Base-by-base conservation (phyloP, 2,329 filamentous ascomycete species). In the Fusarium sp. region DNA sequence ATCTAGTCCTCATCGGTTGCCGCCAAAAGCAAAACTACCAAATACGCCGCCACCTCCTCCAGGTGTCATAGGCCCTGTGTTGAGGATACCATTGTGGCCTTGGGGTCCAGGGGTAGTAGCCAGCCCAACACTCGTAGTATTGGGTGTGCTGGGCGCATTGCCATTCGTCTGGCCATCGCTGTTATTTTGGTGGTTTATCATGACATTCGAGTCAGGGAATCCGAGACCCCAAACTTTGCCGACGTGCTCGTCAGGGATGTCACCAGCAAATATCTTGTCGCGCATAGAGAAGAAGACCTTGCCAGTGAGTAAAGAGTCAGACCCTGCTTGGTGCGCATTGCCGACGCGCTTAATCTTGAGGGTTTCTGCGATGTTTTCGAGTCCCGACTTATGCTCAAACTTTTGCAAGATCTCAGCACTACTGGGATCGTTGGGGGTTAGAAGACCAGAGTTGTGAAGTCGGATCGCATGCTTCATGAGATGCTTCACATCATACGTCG, bases 221-320 rank as follows among this genome's bases (percentile, higher is more conserved):
- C 94, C 94, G 12, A 98, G 84, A 13, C 95, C 95, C 92, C 95
- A 98, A 73, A 98, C 94, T 80, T 97, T 95, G 63, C 94, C 94
- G 8, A 92, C 84, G 71, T 97, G 93, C 72, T 97, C 92, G 30
- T 92, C 89, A 9, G 93, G 89, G 48, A 98, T 92, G 25, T 89
- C 87, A 66, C 92, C 92, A 74, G 92, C 91, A 81, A 97, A 98
- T 70, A 98, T 93, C 77, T 93, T 90, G 77, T 94, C 91, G 63
- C 91, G 89, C 85, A 98, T 92, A 75, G 94, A 92, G 88, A 97
- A 99, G 82, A 98, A 99, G 30, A 98, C 93, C 74, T 92, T 91
- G 50, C 96, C 96, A 0, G 96, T 99, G 30, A 99, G 88, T 74
- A 98, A 88, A 21, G 94, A 95, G 80, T 99, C 96, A 1, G 93